These are phyloP conservation scores for Aquilaria sinensis DNA, from an alignment of 345 rosid genomes.

Conservation along the genomic window DNA sequence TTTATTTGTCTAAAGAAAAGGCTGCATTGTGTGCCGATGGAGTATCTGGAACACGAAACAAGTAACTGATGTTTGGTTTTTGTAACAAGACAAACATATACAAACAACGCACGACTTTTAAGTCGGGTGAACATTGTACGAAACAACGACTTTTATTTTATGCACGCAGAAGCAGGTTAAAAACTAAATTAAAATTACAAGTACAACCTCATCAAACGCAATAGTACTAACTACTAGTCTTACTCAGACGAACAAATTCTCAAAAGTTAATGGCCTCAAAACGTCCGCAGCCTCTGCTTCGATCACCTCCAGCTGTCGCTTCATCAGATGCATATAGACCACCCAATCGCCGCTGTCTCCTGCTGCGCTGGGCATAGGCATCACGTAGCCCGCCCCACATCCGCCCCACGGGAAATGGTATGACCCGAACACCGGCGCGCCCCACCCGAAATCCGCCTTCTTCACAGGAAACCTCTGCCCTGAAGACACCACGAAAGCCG, in stretches of 20 bases:
- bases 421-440: slow-evolving; percentile 43
- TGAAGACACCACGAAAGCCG: slow-evolving; percentile 60
- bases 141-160: too few relatives aligned
- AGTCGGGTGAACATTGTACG: too few relatives aligned
- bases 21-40: too few relatives aligned
- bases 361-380: slow-evolving; percentile 56
- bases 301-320: slow-evolving; percentile 10
- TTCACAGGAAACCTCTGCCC: slow-evolving; percentile 46
- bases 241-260: not conserved
- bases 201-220: not conserved
- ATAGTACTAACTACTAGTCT: not conserved
- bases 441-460: slow-evolving; percentile 60
- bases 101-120: too few relatives aligned
- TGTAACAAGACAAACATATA: too few relatives aligned
- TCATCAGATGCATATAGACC: slow-evolving; percentile 31
- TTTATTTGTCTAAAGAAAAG: too few relatives aligned
- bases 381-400: slow-evolving; percentile 47
- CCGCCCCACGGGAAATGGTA: slow-evolving; percentile 67
- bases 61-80: too few relatives aligned
- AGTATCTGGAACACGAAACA: too few relatives aligned
- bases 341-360: slow-evolving; percentile 60
- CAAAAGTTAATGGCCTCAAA: slow-evolving; percentile 10
- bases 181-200: not conserved
- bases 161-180: too few relatives aligned
- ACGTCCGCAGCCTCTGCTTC: slow-evolving; percentile 1